Percentiles rank a stretch among this genome's conserved stretches.
Conservation (phyloP, 768 basidiomycete species). For the Chalciporus pseudorubinellus region DNA sequence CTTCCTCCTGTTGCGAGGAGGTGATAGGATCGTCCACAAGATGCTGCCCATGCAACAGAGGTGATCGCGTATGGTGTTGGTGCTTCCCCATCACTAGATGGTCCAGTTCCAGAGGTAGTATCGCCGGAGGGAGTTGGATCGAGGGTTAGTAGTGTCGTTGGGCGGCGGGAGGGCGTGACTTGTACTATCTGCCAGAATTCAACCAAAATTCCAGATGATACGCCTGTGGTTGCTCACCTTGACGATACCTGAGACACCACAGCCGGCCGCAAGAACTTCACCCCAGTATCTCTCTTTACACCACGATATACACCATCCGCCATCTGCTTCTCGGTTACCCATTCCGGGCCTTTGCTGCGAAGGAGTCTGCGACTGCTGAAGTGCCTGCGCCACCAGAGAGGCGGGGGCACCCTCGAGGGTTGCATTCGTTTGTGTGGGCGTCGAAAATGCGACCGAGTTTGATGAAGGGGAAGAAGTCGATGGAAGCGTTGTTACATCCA, state of each 20-base stretch:
- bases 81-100: slow-evolving; percentile 32
- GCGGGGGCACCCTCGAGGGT: slow-evolving; percentile 54
- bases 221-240: slow-evolving; percentile 51
- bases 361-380: slow-evolving; percentile 48
- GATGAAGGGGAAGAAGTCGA: slow-evolving; percentile 39
- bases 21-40: slow-evolving; percentile 91
- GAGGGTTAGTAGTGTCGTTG: slow-evolving; percentile 59
- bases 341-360: slow-evolving; percentile 40
- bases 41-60: slow-evolving; percentile 90
- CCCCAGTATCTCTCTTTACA: slow-evolving; percentile 98
- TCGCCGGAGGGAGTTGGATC: slow-evolving; percentile 41
- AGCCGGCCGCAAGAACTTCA: slow-evolving; percentile 76
- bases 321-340: slow-evolving; percentile 78
- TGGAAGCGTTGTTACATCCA: slow-evolving; percentile 65
- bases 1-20: slow-evolving; percentile 88
- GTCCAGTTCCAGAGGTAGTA: slow-evolving; percentile 15
- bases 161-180: slow-evolving; percentile 65
- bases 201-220: not conserved
- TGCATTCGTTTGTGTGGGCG: slow-evolving; percentile 64
- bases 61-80: slow-evolving; percentile 64
- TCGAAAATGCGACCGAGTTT: slow-evolving; percentile 61
- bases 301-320: slow-evolving; percentile 94
- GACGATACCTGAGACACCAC: slow-evolving; percentile 68
- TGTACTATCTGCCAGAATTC: slow-evolving; percentile 60
- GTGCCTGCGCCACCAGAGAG: slow-evolving; percentile 61